Base-by-base conservation (phyloP, 2,329 filamentous ascomycete species). In the Camptophora hylomeconis region DNA sequence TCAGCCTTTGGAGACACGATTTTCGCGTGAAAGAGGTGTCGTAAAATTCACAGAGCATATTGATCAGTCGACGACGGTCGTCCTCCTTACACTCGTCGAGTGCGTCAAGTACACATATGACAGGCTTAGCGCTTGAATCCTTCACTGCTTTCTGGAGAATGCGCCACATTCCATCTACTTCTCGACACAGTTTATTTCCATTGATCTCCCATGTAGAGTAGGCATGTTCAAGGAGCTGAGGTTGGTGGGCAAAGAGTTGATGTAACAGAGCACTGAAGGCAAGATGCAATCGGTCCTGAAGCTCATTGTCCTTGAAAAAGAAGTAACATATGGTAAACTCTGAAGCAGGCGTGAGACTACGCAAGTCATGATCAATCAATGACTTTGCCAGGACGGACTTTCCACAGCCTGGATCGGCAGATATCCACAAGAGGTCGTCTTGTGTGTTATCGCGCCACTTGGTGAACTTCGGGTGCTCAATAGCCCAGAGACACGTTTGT, bases 321-420 rank as follows among this genome's bases (percentile, higher is more conserved):
- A 53, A 58, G 36, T 48, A 53, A 22, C 47, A 52, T 5, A 48
- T 40, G 3, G 39, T 40, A 12, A 11, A 14, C 22, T 37, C 9
- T 10, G 19, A 26, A n/a, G 11, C 22, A 15, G 23, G 22, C n/a
- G 21, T n/a, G n/a, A n/a, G n/a, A 11, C 9, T 30, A 8, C 29
- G 10, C 3, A 54, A 31, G 11, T 46, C 36, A 2, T 43, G 20
- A 24, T 57, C 48, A 7, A 57, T 40, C 1, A 57, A 39, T 2
- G 45, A 47, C 36, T 41, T 46, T 0, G 52, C 37, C 0, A 57
- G 42, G 0, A 57, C 53, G 15, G 53, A 57, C 35, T 58, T 58
- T 5, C 54, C 53, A 31, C 50, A 56, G 13, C 54, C 54, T 13
- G 51, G 53, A 25, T 55, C 50, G 3, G 54, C 54, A 7, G 49